Evolutionary conservation across 768 basidiomycete genomes (phyloP).

Genomic region (Mycena amicta): DNA sequence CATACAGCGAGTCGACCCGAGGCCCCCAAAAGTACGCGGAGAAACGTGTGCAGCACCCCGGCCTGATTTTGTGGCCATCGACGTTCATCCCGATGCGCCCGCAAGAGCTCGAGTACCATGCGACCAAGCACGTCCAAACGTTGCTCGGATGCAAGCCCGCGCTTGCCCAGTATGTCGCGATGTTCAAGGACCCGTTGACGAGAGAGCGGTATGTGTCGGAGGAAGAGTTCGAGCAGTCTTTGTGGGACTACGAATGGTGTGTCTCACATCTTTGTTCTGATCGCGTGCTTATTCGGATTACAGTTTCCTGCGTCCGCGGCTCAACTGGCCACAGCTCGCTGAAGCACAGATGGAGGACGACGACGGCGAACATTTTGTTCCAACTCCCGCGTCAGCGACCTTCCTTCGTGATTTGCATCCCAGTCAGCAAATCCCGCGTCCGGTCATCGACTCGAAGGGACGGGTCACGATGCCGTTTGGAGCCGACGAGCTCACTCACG

Average conservation of each 20-base stretch:
- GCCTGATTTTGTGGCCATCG: slow-evolving; percentile 60
- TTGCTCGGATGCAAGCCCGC: slow-evolving; percentile 65
- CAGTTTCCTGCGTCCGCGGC: slow-evolving; percentile 68
- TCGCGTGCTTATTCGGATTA: slow-evolving; percentile 8
- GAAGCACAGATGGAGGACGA: slow-evolving; percentile 32
- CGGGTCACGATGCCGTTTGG: slow-evolving; percentile 28
- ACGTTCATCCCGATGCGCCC: slow-evolving; percentile 62
- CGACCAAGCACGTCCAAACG: slow-evolving; percentile 68
- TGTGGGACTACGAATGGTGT: slow-evolving; percentile 56
- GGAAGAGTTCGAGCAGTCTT: slow-evolving; percentile 41
- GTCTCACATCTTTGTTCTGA: slow-evolving; percentile 22
- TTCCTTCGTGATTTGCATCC: too few species aligned
- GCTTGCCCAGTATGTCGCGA: slow-evolving; percentile 50
- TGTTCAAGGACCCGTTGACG: slow-evolving; percentile 37
- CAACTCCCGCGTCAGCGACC: slow-evolving; percentile 20
- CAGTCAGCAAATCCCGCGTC: slow-evolving; percentile 3
- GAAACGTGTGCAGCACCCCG: slow-evolving; percentile 36
- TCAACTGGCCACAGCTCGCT: slow-evolving; percentile 65
- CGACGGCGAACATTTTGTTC: slow-evolving; percentile 15
- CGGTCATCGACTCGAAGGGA: not conserved
- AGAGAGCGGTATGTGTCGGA: slow-evolving; percentile 37
- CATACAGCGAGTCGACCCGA: slow-evolving; percentile 8
- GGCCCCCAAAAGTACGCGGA: not conserved
- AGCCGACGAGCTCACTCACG: slow-evolving; percentile 46
- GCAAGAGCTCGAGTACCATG: slow-evolving; percentile 71